Evolutionary conservation across 805 yeast species (phyloP).

Genomic region (Teunomyces kruisii): DNA sequence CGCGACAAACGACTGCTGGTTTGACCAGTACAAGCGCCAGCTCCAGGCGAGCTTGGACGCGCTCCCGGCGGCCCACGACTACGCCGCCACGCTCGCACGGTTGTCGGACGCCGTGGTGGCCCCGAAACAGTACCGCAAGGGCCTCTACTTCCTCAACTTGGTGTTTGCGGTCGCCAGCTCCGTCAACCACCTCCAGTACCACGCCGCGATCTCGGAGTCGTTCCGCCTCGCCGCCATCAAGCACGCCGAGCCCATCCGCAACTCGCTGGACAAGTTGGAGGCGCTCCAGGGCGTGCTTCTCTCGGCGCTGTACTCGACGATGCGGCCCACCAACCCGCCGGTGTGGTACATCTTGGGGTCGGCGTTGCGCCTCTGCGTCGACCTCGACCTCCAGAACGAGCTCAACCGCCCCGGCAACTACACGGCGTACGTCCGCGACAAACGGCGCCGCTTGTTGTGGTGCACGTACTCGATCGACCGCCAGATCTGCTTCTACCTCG

Average conservation of each 20-base stretch:
- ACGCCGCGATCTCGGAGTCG: conserved; percentile 64
- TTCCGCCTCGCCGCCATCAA: conserved; percentile 65
- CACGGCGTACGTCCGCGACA: conserved; percentile 61
- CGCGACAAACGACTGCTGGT: conserved; percentile 37
- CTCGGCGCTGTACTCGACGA: conserved; percentile 68
- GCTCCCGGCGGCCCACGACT: conserved; percentile 3
- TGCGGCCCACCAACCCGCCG: conserved; percentile 89
- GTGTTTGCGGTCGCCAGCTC: conserved; percentile 81
- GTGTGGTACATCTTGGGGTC: conserved; percentile 91
- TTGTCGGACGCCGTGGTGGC: conserved; percentile 39
- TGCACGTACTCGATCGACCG: conserved; percentile 84
- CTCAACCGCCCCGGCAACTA: conserved; percentile 16
- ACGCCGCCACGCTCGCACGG: conserved; percentile 12
- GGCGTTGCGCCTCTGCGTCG: conserved; percentile 76
- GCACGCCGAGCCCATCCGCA: conserved; percentile 56
- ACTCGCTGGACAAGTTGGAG: conserved; percentile 62
- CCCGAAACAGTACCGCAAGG: conserved; percentile 49
- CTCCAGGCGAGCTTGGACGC: conserved; percentile 16
- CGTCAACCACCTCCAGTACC: conserved; percentile 66
- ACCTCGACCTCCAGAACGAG: conserved; percentile 81
- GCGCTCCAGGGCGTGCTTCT: conserved; percentile 70
- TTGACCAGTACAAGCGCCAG: conserved; percentile 37
- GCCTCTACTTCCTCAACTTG: conserved; percentile 71
- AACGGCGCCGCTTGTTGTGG: conserved; percentile 71
- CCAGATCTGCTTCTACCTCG: conserved; percentile 81